A percentile compares a stretch with the other conserved stretches of the same genome.
phyloP scores from a whole-genome alignment of 2,329 filamentous ascomycete species.

The Magnaporthiopsis rhizophila region DNA sequence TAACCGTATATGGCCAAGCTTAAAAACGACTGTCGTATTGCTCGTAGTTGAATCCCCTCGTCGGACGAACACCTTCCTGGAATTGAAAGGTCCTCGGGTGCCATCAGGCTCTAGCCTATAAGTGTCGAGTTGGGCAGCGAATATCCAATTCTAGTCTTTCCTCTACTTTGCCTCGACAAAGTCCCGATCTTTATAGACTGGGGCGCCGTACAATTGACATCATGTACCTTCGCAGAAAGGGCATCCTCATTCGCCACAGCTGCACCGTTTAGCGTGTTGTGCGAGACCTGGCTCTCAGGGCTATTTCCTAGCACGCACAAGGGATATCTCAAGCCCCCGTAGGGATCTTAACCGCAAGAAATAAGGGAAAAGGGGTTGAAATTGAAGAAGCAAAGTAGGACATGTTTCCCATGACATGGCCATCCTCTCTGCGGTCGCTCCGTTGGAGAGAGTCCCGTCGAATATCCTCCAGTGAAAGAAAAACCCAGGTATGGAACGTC shows the following conservation, averaged over 20 bases:
- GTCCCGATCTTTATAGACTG: no score
- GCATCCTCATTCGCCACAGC: background rate
- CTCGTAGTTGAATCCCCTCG: no score
- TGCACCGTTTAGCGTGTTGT: background rate
- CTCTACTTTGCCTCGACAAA: no score
- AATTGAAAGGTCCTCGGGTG: no score
- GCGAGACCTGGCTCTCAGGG: background rate
- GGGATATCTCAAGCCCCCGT: background rate
- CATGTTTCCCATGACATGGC: background rate
- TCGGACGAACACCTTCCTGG: no score
- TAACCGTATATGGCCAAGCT: no score
- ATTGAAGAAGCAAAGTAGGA: background rate
- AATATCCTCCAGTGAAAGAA: conserved; percentile 7
- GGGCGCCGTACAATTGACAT: background rate
- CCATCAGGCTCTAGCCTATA: no score
- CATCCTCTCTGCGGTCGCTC: background rate
- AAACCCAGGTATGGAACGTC: background rate
- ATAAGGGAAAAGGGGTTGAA: background rate
- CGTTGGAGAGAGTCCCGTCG: background rate
- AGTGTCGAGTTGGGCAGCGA: no score
- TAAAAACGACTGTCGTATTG: no score
- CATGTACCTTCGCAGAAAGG: background rate
- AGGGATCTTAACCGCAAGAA: background rate
- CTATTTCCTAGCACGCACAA: background rate
- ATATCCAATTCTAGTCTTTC: no score